phyloP scores from a whole-genome alignment of 176 grass and related monocot genomes.

The Calamus simplicifolius region DNA sequence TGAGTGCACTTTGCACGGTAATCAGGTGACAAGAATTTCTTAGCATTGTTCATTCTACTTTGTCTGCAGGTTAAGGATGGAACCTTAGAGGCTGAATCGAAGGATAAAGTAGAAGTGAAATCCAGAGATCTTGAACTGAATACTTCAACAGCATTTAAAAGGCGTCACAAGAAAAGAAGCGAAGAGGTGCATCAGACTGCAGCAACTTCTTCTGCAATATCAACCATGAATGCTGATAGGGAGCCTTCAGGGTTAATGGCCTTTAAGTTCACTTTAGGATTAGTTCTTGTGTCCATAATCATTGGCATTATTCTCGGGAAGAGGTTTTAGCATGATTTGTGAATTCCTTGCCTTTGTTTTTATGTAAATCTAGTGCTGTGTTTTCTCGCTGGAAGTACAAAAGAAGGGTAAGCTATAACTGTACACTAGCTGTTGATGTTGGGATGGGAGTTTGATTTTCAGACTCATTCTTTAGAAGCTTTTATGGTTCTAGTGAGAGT shows the following conservation, averaged over 20 bases:
- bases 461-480: neutral
- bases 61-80: constrained; percentile 43
- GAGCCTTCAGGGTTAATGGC: constrained; percentile 89
- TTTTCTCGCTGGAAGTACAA: too few species aligned
- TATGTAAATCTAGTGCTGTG: too few species aligned
- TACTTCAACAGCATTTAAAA: constrained; percentile 18
- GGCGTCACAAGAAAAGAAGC: constrained; percentile 17
- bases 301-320: constrained; percentile 81
- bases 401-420: too few species aligned
- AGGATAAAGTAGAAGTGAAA: constrained; percentile 17
- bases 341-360: neutral
- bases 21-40: too few species aligned
- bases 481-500: neutral
- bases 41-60: neutral
- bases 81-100: neutral
- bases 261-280: constrained; percentile 86
- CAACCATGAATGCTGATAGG: constrained; percentile 16
- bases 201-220: constrained; percentile 11
- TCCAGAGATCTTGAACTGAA: constrained; percentile 42
- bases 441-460: too few species aligned
- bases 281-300: constrained; percentile 65
- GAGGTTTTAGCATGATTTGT: constrained; percentile 47
- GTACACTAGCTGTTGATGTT: too few species aligned
- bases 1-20: too few species aligned
- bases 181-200: constrained; percentile 5